Evolutionary conservation across 2,329 filamentous ascomycete species (phyloP), one percentile per base, ranked within the genome.

Genomic region (Calonectria montana): DNA sequence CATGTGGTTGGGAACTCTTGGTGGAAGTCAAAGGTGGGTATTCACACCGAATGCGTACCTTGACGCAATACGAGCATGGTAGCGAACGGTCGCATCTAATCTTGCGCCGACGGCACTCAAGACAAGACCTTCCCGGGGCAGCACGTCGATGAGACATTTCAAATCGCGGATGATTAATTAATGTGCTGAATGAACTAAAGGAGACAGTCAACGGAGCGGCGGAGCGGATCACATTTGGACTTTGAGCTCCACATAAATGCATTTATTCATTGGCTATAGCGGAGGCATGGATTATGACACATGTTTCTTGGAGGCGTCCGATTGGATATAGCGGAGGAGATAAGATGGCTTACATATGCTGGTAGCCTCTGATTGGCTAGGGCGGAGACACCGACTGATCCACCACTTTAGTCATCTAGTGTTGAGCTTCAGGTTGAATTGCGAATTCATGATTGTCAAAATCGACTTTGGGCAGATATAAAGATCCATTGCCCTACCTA

Each of bases 81-180:
- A 69, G 31, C 4, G 48, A 63, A 15, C 73, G 70, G 29, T 75
- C 73, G 37, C 73, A 75, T 62, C 61, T 74, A 39, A 75, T 74
- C 47, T 75, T 75, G 29, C 73, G 73, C 13, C 73, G 69, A 27
- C 73, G 72, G 29, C 73, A 75, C 43, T 74, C 73, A 6, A 73
- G 41, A 35, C 69, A 74, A 8, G 72, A 74, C 15, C 65, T 61
- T 12, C 67, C 72, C 16, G 73, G 27, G 6, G 69, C 48, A 57
- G 67, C 67, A 10, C 50, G 23, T 7, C 70, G 68, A 23, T 64
- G 61, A 47, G 72, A n/a, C 70, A 75, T 74, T 41, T 21, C 25
- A 41, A 57, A 18, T 15, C 18, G 5, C 31, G 53, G 29, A 57
- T 57, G 29, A 57, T 57, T 25, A 57, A 57, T 57, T 25, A 35